A percentile compares a stretch with the other conserved stretches of the same genome.
Conservation (phyloP, 495 filamentous ascomycete genomes). For the Cercophora samala region DNA sequence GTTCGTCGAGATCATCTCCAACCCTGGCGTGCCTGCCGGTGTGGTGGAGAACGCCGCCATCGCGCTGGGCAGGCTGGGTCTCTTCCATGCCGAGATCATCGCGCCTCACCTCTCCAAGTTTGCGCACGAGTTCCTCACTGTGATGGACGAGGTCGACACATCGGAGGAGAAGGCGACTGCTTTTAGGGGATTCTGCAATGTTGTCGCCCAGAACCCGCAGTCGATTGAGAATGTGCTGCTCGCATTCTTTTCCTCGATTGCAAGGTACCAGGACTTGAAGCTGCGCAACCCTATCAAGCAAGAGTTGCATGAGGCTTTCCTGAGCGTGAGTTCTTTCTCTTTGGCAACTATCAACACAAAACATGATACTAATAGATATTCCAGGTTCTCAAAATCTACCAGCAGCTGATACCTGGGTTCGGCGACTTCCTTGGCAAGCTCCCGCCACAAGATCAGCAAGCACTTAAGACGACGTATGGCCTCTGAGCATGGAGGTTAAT, state of each 20-base stretch:
- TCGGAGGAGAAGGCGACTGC: constrained; percentile 95
- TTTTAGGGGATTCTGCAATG: constrained; percentile 80
- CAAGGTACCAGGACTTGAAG: constrained; percentile 62
- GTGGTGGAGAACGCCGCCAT: constrained; percentile 95
- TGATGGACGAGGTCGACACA: constrained; percentile 79
- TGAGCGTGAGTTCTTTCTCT: constrained; percentile 35
- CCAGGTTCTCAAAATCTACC: constrained; percentile 78
- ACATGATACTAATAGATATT: not conserved
- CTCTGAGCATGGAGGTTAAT: constrained; percentile 5
- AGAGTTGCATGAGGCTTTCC: constrained; percentile 47
- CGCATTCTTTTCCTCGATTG: constrained; percentile 82
- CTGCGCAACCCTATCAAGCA: constrained; percentile 44
- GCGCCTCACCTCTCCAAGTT: constrained; percentile 79
- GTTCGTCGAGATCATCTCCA: constrained; percentile 72
- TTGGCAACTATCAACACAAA: constrained; percentile 1
- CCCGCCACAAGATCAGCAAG: constrained; percentile 57
- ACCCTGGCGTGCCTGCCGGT: constrained; percentile 80
- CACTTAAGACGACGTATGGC: constrained; percentile 42
- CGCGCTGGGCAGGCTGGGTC: constrained; percentile 82
- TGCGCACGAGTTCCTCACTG: constrained; percentile 73
- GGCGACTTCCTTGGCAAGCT: constrained; percentile 71
- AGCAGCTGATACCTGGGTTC: constrained; percentile 81
- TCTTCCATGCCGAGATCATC: constrained; percentile 72
- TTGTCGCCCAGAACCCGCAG: constrained; percentile 82
- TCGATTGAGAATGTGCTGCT: constrained; percentile 83